phyloP scores from a whole-genome alignment of 139 green algal genomes.

The Dunaliella primolecta region DNA sequence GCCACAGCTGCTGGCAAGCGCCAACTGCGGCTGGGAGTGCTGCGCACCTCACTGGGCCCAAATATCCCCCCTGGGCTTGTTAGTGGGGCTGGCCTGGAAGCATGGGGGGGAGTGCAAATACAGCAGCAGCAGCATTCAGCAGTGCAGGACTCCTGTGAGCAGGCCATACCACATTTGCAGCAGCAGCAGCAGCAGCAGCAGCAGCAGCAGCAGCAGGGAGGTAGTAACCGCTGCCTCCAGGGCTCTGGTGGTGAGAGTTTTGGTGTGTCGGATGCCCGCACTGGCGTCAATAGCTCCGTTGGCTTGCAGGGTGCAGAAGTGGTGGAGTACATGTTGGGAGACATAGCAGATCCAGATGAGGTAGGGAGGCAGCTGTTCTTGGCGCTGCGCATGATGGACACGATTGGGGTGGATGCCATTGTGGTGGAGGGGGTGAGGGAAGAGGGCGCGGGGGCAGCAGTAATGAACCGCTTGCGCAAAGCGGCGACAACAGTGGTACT shows the following conservation, averaged over 20 bases:
- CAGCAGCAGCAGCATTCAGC: background rate
- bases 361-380: slow-evolving; percentile 47
- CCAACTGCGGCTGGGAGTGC: background rate
- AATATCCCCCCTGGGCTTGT: background rate
- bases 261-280: background rate
- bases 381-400: slow-evolving; percentile 36
- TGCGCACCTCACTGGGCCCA: background rate
- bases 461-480: slow-evolving; percentile 62
- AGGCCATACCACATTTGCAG: no score
- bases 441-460: slow-evolving; percentile 33
- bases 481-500: slow-evolving; percentile 35
- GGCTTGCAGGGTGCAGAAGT: slow-evolving; percentile 3
- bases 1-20: background rate
- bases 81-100: no score
- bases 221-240: background rate
- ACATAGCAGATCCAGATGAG: slow-evolving; percentile 11
- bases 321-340: slow-evolving; percentile 31
- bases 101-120: background rate
- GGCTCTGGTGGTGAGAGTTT: background rate
- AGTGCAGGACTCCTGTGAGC: no score
- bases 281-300: background rate
- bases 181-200: no score
- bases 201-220: background rate
- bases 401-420: slow-evolving; percentile 20
- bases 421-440: slow-evolving; percentile 43